Evolutionary conservation across 2,329 filamentous ascomycete genomes (phyloP).

Genomic region (Arthrobotrys sphaeroides): DNA sequence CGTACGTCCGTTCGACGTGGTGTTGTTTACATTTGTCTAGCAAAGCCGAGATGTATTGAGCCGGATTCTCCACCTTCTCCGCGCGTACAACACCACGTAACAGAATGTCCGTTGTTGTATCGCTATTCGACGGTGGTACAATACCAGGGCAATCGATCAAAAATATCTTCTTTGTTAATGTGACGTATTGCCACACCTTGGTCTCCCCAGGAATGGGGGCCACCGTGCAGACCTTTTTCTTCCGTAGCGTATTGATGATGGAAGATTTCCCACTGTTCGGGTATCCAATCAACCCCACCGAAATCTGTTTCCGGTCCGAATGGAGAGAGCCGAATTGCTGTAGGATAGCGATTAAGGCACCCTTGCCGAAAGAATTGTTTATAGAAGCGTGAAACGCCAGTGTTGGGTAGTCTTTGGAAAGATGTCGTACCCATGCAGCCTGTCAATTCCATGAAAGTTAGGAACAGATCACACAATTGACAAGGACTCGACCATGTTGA

Average conservation of each 20-base stretch:
- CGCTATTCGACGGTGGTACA: conserved; percentile 84
- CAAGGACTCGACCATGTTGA: conserved; percentile 24
- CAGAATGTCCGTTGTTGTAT: conserved; percentile 86
- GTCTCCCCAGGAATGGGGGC: conserved; percentile 96
- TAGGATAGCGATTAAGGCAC: conserved; percentile 87
- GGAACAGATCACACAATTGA: conserved; percentile 42
- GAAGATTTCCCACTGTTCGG: conserved; percentile 96
- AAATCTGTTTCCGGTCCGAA: conserved; percentile 90
- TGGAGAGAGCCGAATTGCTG: conserved; percentile 93
- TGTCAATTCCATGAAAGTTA: conserved; percentile 61
- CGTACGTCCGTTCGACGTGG: conserved; percentile 93
- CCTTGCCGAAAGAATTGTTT: conserved; percentile 96
- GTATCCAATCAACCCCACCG: conserved; percentile 86
- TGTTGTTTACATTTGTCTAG: conserved; percentile 81
- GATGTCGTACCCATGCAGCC: conserved; percentile 89
- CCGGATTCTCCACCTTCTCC: conserved; percentile 94
- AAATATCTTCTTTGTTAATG: conserved; percentile 91
- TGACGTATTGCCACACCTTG: conserved; percentile 98
- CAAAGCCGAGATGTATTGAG: conserved; percentile 90
- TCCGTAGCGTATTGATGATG: conserved; percentile 94
- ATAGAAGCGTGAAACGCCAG: conserved; percentile 94
- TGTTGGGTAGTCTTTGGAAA: conserved; percentile 92
- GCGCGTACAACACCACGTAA: conserved; percentile 90
- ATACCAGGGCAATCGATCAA: conserved; percentile 97
- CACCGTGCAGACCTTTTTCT: conserved; percentile 92